Evolutionary conservation across 1,284 basidiomycete genomes (phyloP), one percentile per base, ranked within the genome.

Genomic region (Amylostereum chailletii): DNA sequence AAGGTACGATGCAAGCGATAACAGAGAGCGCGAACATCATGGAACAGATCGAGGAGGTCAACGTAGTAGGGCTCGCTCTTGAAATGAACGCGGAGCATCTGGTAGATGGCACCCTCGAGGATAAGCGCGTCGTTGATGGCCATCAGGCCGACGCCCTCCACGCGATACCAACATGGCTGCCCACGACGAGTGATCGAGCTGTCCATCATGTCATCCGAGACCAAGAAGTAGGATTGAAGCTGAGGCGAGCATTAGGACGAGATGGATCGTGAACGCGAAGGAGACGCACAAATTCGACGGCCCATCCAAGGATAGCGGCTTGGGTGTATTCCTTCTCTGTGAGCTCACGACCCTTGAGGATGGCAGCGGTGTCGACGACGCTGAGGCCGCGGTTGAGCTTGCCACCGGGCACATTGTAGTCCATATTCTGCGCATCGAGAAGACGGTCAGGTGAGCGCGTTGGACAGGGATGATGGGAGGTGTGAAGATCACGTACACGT

Each of bases 161-260:
- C 68, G 53, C 81, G 78, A 73, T 95, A 99, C 90, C 92, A 99
- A 71, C 95, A 99, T 0, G 94, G 90, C 65, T 98, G 94, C n/a
- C 90, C 88, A n/a, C 95, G 85, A 39, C 96, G 88, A 4, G 94
- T 99, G 60, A 96, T 83, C 46, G 86, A 91, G 29, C 79, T 68
- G 66, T 99, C 96, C 94, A 98, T 99, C 67, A 99, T 94, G 67
- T 99, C 95, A 69, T 99, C 95, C 27, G 93, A 83, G 50, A 99
- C 94, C 50, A 99, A 81, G 81, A 98, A 98, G 72, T 90, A 98
- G 0, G 94, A 93, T 86, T 99, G 96, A 10, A 98, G 80, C 90
- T 95, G 62, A 9, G 19, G 45, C 36, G 33, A 33, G n/a, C 8
- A n/a, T 37, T 37, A 37, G 36, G 11, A 9, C 45, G 8, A 26